Conservation (phyloP, 192 early-diverging fungal genomes). For the Linnemannia hyalina region DNA sequence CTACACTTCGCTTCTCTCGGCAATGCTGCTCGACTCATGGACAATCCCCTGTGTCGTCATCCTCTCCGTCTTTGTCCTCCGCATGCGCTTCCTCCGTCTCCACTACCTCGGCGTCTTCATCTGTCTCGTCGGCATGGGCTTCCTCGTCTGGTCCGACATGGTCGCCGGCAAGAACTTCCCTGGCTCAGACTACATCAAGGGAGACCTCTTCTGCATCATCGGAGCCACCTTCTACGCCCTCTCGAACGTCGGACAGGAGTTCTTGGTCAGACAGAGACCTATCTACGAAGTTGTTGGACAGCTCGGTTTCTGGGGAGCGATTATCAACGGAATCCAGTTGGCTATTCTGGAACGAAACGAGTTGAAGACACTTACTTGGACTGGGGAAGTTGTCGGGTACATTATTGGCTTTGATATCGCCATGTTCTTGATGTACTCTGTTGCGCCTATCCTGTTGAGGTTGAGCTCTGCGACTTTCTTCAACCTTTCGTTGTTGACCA, state of each 20-base stretch:
- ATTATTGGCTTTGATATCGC: slow-evolving; percentile 75
- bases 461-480: slow-evolving; percentile 80
- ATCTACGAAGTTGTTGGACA: slow-evolving; percentile 83
- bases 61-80: slow-evolving; percentile 75
- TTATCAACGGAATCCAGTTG: slow-evolving; percentile 82
- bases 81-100: slow-evolving; percentile 70
- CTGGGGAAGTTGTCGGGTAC: slow-evolving; percentile 66
- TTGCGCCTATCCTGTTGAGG: slow-evolving; percentile 80
- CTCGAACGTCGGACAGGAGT: slow-evolving; percentile 81
- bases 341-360: slow-evolving; percentile 74
- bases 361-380: slow-evolving; percentile 64
- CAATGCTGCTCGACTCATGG: slow-evolving; percentile 86
- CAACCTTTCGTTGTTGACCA: slow-evolving; percentile 82
- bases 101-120: slow-evolving; percentile 80
- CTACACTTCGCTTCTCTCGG: slow-evolving; percentile 82
- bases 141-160: slow-evolving; percentile 77
- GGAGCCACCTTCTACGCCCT: slow-evolving; percentile 83
- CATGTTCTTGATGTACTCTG: slow-evolving; percentile 79
- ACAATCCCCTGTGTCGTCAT: slow-evolving; percentile 80
- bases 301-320: slow-evolving; percentile 78
- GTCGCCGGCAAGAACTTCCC: slow-evolving; percentile 68
- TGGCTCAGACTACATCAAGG: slow-evolving; percentile 70
- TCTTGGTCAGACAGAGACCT: slow-evolving; percentile 77
- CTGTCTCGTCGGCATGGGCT: slow-evolving; percentile 76
- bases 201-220: slow-evolving; percentile 79